Evolutionary conservation across 2,329 filamentous ascomycete species (phyloP).

Genomic region (Monosporascus ibericus): DNA sequence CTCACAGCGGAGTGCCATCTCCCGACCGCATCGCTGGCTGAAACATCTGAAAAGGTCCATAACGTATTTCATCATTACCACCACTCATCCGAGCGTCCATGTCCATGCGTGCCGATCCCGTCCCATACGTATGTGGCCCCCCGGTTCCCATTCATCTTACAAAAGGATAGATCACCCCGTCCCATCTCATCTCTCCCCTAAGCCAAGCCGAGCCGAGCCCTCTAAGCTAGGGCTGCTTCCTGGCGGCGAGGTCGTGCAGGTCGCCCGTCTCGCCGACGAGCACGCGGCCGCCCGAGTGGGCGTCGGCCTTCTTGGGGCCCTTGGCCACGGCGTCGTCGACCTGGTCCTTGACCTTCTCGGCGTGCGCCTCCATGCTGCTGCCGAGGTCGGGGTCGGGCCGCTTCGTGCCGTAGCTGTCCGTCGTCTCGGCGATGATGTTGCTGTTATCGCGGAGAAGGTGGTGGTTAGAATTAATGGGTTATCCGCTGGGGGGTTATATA

Average conservation of each 20-base stretch:
- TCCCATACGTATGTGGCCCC: no score
- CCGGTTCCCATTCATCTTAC: not conserved
- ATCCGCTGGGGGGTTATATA: no score
- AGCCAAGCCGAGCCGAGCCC: no score
- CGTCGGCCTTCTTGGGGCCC: conserved; percentile 24
- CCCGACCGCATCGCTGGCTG: no score
- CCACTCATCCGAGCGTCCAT: no score
- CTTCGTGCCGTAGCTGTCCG: conserved; percentile 8
- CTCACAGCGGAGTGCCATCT: no score
- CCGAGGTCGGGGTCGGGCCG: conserved; percentile 11
- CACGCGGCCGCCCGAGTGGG: conserved; percentile 20
- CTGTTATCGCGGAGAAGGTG: conserved; percentile 4
- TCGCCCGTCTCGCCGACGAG: conserved; percentile 26
- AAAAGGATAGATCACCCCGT: not conserved
- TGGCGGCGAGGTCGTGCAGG: conserved; percentile 24
- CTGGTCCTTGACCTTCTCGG: conserved; percentile 23
- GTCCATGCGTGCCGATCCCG: no score
- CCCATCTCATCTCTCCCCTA: no score
- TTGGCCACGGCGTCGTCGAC: conserved; percentile 23
- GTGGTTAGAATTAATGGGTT: not conserved
- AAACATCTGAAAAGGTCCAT: no score
- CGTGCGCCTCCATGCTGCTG: conserved; percentile 11
- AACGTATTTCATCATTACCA: no score
- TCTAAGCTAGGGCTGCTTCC: conserved; percentile 10
- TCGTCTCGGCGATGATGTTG: conserved; percentile 18